A percentile compares a stretch with the other conserved stretches of the same genome.
Evolutionary conservation across 2,329 filamentous ascomycete species (phyloP).

Genomic region (Cladosporium sp.): DNA sequence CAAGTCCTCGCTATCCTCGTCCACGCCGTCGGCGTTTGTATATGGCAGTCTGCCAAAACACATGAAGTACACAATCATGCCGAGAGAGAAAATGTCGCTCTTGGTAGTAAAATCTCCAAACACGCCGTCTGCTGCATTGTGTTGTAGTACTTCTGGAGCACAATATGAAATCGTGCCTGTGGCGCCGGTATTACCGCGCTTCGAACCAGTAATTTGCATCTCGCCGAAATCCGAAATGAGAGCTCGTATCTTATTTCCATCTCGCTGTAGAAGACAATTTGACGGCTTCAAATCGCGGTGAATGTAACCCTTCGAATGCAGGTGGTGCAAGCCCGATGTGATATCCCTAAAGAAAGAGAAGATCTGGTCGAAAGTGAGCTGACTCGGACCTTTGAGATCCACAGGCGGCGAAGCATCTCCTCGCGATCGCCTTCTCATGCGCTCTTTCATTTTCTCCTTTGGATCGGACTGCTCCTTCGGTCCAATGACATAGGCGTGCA

Average conservation of each 20-base stretch:
- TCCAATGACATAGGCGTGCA: slow-evolving; percentile 84
- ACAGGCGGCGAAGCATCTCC: slow-evolving; percentile 67
- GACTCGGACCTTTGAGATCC: slow-evolving; percentile 54
- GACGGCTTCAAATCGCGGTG: slow-evolving; percentile 95
- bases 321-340: slow-evolving; percentile 83
- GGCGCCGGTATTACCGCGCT: slow-evolving; percentile 84
- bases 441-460: slow-evolving; percentile 81
- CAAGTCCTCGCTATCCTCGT: slow-evolving; percentile 90
- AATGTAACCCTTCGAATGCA: slow-evolving; percentile 90
- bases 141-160: slow-evolving; percentile 84
- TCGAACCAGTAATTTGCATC: slow-evolving; percentile 79
- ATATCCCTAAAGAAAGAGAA: slow-evolving; percentile 97
- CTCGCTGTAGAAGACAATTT: slow-evolving; percentile 83
- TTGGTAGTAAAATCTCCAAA: slow-evolving; percentile 96
- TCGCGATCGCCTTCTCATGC: slow-evolving; percentile 77
- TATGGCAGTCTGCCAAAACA: slow-evolving; percentile 92
- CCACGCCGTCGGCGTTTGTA: slow-evolving; percentile 73
- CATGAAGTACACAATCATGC: slow-evolving; percentile 98
- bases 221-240: slow-evolving; percentile 98
- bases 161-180: slow-evolving; percentile 98
- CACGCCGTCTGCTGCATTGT: slow-evolving; percentile 61
- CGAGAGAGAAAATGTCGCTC: slow-evolving; percentile 95
- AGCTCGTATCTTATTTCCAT: slow-evolving; percentile 68
- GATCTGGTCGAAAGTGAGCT: slow-evolving; percentile 81
- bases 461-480: slow-evolving; percentile 65